A percentile compares a stretch with the other conserved stretches of the same genome.
Evolutionary conservation across 2,329 filamentous ascomycete genomes (phyloP).

Genomic region (Scedosporium dehoogii): DNA sequence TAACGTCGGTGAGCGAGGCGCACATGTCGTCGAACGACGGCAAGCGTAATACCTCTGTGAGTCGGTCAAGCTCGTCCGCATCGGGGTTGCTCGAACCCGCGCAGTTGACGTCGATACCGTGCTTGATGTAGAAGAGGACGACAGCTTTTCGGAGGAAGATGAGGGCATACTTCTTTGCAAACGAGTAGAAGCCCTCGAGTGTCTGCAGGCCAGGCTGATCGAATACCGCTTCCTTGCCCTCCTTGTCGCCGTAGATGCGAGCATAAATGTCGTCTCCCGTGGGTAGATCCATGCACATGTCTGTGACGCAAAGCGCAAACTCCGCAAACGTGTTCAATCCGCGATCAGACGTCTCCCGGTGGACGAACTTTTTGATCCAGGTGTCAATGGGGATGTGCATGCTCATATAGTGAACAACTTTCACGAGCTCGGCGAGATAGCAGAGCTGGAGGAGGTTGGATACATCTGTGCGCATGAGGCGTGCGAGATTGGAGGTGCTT

Average conservation of each 20-base stretch:
- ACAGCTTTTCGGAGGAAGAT: conserved; percentile 77
- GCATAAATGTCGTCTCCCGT: background rate
- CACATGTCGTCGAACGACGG: conserved; percentile 75
- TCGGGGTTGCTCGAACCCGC: conserved; percentile 53
- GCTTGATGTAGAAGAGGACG: conserved; percentile 77
- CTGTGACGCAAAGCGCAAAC: conserved; percentile 40
- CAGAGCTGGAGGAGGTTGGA: conserved; percentile 74
- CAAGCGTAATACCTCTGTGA: conserved; percentile 65
- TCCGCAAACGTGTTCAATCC: conserved; percentile 43
- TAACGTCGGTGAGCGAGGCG: conserved; percentile 39
- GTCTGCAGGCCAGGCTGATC: conserved; percentile 44
- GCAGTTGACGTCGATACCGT: conserved; percentile 77
- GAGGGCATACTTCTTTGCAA: conserved; percentile 76
- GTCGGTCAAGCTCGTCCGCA: conserved; percentile 69
- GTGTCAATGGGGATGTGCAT: conserved; percentile 40
- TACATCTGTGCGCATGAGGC: conserved; percentile 61
- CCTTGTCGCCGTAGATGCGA: conserved; percentile 1
- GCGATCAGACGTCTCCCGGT: conserved; percentile 30
- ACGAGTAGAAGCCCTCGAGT: conserved; percentile 44
- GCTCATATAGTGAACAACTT: conserved; percentile 56
- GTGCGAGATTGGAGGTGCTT: conserved; percentile 59
- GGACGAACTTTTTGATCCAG: conserved; percentile 37
- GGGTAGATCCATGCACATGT: conserved; percentile 27
- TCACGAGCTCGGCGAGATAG: conserved; percentile 84
- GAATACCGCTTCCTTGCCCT: conserved; percentile 34